These are phyloP conservation scores for Ogataea populi-albae DNA, from an alignment of 805 yeast species.

Conservation along the genomic window DNA sequence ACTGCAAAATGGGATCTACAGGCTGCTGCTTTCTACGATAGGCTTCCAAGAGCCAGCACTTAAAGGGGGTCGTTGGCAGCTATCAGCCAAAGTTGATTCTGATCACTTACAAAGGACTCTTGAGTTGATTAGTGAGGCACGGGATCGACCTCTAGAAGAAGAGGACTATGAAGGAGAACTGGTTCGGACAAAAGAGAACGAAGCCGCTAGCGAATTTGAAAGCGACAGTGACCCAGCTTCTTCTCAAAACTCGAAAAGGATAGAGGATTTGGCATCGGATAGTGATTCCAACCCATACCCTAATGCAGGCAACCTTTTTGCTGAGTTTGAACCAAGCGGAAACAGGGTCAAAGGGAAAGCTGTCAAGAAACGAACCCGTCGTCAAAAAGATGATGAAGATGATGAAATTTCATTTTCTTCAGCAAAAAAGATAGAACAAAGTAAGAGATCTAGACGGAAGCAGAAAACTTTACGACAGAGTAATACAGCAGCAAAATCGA, in stretches of 20 bases:
- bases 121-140: constrained; percentile 17
- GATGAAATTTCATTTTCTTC: constrained; percentile 10
- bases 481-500: constrained; percentile 6
- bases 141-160: constrained; percentile 23
- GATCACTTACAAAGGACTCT: constrained; percentile 12
- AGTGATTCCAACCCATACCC: constrained; percentile 32
- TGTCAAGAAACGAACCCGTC: constrained; percentile 14
- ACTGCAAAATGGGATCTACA: constrained; percentile 14
- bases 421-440: constrained; percentile 11
- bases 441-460: constrained; percentile 9
- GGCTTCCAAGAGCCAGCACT: constrained; percentile 16
- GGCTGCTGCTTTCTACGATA: constrained; percentile 23
- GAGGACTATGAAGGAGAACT: constrained; percentile 22
- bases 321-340: constrained; percentile 20
- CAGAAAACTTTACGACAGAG: constrained; percentile 12
- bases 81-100: constrained; percentile 7
- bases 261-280: constrained; percentile 38
- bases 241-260: constrained; percentile 31
- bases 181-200: constrained; percentile 4
- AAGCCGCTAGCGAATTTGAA: constrained; percentile 2
- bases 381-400: constrained; percentile 12
- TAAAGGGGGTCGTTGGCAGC: constrained; percentile 3
- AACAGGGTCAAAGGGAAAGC: constrained; percentile 26
- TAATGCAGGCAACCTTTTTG: constrained; percentile 40
- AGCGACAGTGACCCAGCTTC: constrained; percentile 29